Base-by-base conservation (phyloP, 208 protist species). In the Spironucleus salmonicida region DNA sequence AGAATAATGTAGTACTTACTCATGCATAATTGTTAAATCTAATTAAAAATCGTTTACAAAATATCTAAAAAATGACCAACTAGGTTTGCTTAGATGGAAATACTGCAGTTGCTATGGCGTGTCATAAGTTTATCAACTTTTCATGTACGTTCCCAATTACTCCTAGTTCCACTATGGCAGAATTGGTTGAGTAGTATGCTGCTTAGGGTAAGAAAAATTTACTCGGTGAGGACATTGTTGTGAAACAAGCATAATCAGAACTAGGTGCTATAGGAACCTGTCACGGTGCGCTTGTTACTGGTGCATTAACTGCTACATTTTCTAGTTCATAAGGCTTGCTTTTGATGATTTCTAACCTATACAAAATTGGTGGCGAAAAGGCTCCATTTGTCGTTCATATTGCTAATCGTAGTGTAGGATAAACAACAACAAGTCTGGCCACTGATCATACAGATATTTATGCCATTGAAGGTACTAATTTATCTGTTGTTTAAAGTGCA, bases 281-380 rank as follows among this genome's bases (percentile, higher is more conserved):
- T 19, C 62, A 53, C 30, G 62, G 39, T 57, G 62, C 62, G 7
- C 38, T 53, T 61, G 58, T 64, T 19, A 23, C 41, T 49, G 71
- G 71, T 64, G 49, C 45, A 7, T 15, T 76, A 7, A 59, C 68
- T 27, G 69, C 77, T 1, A 88, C 86, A 42, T 89, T 85, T 58
- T 89, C 86, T 13, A 81, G 58, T 1, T 87, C 83, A 7, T 86
- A 89, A 69, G 86, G 86, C 19, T 61, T 89, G 23, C 69, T 89
- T 58, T 76, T 89, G 11, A 89, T 89, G 86, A 85, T 89, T 49
- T 86, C 86, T 32, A 90, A 89, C 71, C 85, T 89, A 68, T 89
- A 87, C 75, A 80, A 85, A 30, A 85, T 89, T 13, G 76, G 67
- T 53, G 78, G 78, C 11, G 79, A 82, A 34, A 29, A 29, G 2